Base-by-base conservation (phyloP, 1,139 yeast species). In the Sugiyamaella paludigena region DNA sequence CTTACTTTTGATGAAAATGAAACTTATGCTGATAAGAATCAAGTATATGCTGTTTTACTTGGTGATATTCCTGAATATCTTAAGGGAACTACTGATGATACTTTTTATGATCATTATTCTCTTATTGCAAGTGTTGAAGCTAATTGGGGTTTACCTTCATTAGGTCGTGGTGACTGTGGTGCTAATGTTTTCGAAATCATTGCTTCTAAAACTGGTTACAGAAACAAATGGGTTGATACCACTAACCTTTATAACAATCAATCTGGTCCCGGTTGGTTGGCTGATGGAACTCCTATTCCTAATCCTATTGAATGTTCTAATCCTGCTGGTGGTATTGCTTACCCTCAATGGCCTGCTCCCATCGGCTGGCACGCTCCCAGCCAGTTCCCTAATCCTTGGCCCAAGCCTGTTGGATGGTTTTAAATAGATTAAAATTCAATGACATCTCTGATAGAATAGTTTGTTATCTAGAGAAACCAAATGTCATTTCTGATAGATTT, bases 61-160 rank as follows among this genome's bases (percentile, higher is more conserved):
- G 79, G 79, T 52, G 77, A 66, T 47, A 61, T 76, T 51, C 72
- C 75, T 49, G 69, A 69, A 35, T 50, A 60, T 7, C 60, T 66
- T 51, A 63, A 66, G 57, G 74, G 74, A 47, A 73, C 77, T 40
- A 58, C 62, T 9, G 80, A 76, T 56, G 58, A 57, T 52, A 75
- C 76, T 40, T 76, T 65, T 67, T 76, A 76, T 63, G 71, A 75
- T 60, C 80, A 76, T 61, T 76, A 75, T 68, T 71, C 79, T 36
- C 71, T 72, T 1, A 68, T 70, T 47, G 71, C 70, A 51, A 67
- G 70, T 47, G 61, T 66, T 32, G 56, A 59, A 56, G 59, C 63
- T 52, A 62, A 59, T 50, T 68, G 69, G 65, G 40, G 40, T 52
- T 4, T 44, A 12, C 45, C 41, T 24, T 45, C 49, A 9, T 32